Base-by-base conservation (phyloP, 352 stramenopile species). In the Pythium angustatum region DNA sequence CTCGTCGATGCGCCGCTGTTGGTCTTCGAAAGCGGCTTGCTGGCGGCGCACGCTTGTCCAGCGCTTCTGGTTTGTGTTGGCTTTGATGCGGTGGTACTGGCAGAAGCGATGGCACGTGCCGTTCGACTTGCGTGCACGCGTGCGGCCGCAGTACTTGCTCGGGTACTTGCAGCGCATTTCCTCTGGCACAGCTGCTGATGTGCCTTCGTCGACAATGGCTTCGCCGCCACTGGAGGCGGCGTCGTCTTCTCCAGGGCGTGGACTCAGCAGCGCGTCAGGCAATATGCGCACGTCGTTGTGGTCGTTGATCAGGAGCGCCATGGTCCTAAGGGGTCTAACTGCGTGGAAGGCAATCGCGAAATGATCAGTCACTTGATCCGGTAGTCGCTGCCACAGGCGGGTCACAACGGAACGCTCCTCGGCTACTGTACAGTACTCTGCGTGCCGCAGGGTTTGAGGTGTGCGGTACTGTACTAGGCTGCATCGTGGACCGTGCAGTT, bases 1-100 rank as follows among this genome's bases (percentile, higher is more conserved):
- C 26, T 52, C 38, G 17, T 41, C 19, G 1, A 34, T 2, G 8
- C 19, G 54, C 6, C 27, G 43, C 41, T 22, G 40, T 19, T 51
- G 26, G 6, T 52, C 43, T 22, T 62, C 54, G 9, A 28, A 2
- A 11, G 31, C 31, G 9, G 56, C 41, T 17, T 63, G 56, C 21
- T 53, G 28, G 9, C 56, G 41, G 8, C 56, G 56, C 43, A 63
- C 40, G 17, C 56, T 49, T 9, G 12, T 63, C 56, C 56, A 63
- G 21, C 56, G 56, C 30, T 63, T 63, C 34, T 65, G 59, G 49
- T 66, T 66, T 24, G 28, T 33, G 22, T 60, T 66, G n/a, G 59
- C 59, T n/a, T 60, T 58, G 27, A 19, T 15, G 24, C 59, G 49
- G 54, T 66, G 49, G 31, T 57, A 66, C 49, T 60, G 31, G 40